A percentile compares a stretch with the other conserved stretches of the same genome.
These are phyloP conservation scores for Hypoxylon sp. DNA, from an alignment of 2,329 filamentous ascomycete genomes.

Conservation along the genomic window DNA sequence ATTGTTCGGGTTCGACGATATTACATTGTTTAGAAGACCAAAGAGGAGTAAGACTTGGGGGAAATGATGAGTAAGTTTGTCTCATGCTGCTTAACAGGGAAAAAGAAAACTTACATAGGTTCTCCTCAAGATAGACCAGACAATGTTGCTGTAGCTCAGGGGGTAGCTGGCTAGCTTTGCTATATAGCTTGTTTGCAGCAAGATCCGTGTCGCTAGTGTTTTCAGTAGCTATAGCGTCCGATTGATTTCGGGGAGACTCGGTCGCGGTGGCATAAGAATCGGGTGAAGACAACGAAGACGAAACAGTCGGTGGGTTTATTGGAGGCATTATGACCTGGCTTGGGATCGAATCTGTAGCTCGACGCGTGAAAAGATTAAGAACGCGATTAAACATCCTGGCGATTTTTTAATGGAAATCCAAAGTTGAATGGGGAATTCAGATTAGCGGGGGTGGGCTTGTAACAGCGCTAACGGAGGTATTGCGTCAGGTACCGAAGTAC, in stretches of 20 bases:
- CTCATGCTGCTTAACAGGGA: neutral
- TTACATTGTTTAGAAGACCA: conserved; percentile 69
- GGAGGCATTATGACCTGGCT: conserved; percentile 29
- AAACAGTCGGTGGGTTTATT: conserved; percentile 1
- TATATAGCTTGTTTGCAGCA: conserved; percentile 52
- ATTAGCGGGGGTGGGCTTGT: neutral
- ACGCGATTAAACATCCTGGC: conserved; percentile 30
- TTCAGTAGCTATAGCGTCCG: conserved; percentile 30
- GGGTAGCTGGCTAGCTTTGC: conserved; percentile 64
- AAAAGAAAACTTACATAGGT: conserved; percentile 64
- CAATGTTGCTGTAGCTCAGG: conserved; percentile 72
- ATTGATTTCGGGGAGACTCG: conserved; percentile 28
- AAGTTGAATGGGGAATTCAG: conserved; percentile 7
- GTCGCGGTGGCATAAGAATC: conserved; percentile 40
- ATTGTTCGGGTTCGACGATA: conserved; percentile 57
- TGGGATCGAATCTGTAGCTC: conserved; percentile 11
- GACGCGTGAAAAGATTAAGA: conserved; percentile 29
- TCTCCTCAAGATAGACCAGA: conserved; percentile 78
- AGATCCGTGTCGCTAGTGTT: conserved; percentile 29
- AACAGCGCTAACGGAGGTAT: no score
- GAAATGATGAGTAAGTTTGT: conserved; percentile 12
- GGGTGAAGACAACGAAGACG: conserved; percentile 37
- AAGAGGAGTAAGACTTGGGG: conserved; percentile 53
- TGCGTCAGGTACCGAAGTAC: no score
- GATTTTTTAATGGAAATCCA: conserved; percentile 12